Evolutionary conservation across 106 monocot genomes (phyloP), one percentile per base, ranked within the genome.

Genomic region (Allium cepa): DNA sequence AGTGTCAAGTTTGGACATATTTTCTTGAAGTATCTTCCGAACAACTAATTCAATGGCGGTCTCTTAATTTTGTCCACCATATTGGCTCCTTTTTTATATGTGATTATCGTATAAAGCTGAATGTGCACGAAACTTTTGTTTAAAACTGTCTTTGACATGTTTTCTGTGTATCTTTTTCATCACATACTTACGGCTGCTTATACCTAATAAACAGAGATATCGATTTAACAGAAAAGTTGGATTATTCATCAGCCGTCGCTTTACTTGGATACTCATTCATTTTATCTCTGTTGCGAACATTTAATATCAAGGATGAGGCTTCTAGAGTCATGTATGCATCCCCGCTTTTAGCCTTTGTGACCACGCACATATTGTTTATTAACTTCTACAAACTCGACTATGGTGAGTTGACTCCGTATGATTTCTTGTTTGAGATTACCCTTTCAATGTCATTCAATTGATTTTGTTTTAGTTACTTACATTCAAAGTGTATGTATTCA

Each of bases 321-420:
- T 78, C 85, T 0, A 79, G 92, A 62, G 88, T 92, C 7, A 92
- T 88, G 88, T 68, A 83, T 56, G 74, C 80, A n/a, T 84, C 87
- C 10, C 92, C 92, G 48, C 46, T 92, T 9, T 74, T 88, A 70
- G 88, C 92, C 8, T 92, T 92, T 75, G 46, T 88, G 67, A 84
- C 88, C 9, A 93, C 88, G 45, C 92, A 88, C 36, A 92, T 92
- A 15, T 56, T 92, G 57, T 92, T 82, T 65, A 77, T 92, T 59
- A 92, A 88, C 71, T 92, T 92, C 62, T 85, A 85, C 55, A 61
- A 87, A 46, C 77, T 94, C 46, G 84, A 94, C 67, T 94, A 94
- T 73, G 94, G 94, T 87, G 63, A 81, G 83, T 69, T 17, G 52
- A 27, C 13, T 36, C 36, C 36, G 3, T 12, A 0, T 11, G 2